These are phyloP conservation scores for Medicago arabica DNA, from an alignment of 306 rosid species.

Conservation along the genomic window DNA sequence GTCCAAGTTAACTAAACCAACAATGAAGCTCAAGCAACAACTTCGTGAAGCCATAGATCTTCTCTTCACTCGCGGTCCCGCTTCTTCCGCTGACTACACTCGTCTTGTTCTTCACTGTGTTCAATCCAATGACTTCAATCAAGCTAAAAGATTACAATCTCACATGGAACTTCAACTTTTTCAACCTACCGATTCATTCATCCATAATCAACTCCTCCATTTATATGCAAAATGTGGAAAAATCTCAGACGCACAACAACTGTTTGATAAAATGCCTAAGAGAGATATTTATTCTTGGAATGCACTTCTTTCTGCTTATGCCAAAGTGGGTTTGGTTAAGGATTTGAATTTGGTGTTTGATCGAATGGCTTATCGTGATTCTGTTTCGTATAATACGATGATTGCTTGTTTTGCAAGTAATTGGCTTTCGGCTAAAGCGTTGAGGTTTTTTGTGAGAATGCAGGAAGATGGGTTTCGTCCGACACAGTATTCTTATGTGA, in stretches of 20 bases:
- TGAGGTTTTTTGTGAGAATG: slow-evolving; percentile 54
- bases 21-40: slow-evolving; percentile 51
- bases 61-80: slow-evolving; percentile 53
- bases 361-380: slow-evolving; percentile 63
- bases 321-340: slow-evolving; percentile 45
- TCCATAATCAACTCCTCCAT: slow-evolving; percentile 67
- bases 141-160: slow-evolving; percentile 68
- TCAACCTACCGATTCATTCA: slow-evolving; percentile 56
- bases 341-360: slow-evolving; percentile 47
- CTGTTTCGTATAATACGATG: slow-evolving; percentile 62
- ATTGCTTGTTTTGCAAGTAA: slow-evolving; percentile 57
- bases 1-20: neutral
- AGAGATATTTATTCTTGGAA: slow-evolving; percentile 70
- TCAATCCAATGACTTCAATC: slow-evolving; percentile 57
- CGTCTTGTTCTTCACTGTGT: slow-evolving; percentile 65
- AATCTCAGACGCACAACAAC: slow-evolving; percentile 53
- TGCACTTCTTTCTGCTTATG: slow-evolving; percentile 62
- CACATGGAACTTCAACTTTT: slow-evolving; percentile 72
- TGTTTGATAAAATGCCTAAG: slow-evolving; percentile 61
- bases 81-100: slow-evolving; percentile 62
- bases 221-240: slow-evolving; percentile 60
- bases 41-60: slow-evolving; percentile 59
- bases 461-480: slow-evolving; percentile 57
- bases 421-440: slow-evolving; percentile 50
- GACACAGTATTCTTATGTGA: slow-evolving; percentile 60